phyloP scores from a whole-genome alignment of 2,329 filamentous ascomycete genomes.

The Phialophora chinensis region DNA sequence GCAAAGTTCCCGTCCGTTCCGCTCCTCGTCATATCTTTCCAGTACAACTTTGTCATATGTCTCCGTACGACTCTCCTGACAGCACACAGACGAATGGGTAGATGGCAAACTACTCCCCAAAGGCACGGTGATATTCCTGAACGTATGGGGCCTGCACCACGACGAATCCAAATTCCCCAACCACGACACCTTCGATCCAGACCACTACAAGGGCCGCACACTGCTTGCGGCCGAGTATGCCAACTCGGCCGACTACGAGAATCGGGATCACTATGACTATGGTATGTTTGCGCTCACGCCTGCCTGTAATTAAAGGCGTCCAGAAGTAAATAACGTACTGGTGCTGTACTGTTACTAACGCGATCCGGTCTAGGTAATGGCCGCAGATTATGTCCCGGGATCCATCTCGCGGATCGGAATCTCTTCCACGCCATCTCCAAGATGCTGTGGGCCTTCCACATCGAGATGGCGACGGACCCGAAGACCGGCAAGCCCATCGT shows the following conservation, averaged over 20 bases:
- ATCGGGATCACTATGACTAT: constrained; percentile 44
- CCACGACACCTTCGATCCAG: constrained; percentile 50
- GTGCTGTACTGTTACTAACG: no score
- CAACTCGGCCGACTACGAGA: constrained; percentile 43
- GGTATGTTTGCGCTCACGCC: constrained; percentile 22
- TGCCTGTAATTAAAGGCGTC: no score
- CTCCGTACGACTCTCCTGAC: constrained; percentile 21
- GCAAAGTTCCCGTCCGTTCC: no score
- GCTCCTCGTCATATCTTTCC: no score
- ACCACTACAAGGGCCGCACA: constrained; percentile 43
- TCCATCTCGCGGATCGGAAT: constrained; percentile 44
- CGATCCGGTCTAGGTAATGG: constrained; percentile 24
- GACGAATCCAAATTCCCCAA: constrained; percentile 46
- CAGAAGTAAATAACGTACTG: constrained; percentile 14
- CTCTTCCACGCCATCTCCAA: constrained; percentile 42
- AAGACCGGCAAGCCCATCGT: constrained; percentile 39
- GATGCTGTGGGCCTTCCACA: constrained; percentile 44
- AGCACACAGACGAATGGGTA: constrained; percentile 44
- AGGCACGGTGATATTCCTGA: constrained; percentile 52
- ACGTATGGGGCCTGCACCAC: constrained; percentile 56
- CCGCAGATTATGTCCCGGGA: constrained; percentile 44
- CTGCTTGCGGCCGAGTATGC: constrained; percentile 47
- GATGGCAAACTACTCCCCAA: constrained; percentile 56
- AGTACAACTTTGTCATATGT: no score
- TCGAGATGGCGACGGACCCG: constrained; percentile 34